Evolutionary conservation across 169 alveolate species (phyloP).

Genomic region (Plasmodium reichenowi): DNA sequence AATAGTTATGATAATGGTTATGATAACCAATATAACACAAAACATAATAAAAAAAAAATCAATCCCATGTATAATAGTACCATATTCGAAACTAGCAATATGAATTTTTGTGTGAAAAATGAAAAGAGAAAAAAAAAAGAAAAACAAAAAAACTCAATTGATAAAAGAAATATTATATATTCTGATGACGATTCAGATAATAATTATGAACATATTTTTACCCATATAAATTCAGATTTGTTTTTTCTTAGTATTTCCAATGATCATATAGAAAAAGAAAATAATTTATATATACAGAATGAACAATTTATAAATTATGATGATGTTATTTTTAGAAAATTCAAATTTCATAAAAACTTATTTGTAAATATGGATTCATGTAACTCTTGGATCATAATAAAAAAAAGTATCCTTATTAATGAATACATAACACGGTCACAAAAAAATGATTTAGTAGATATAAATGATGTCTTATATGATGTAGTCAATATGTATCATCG

Average conservation of each 20-base stretch:
- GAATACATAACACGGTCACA: constrained; percentile 17
- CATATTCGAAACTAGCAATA: constrained; percentile 64
- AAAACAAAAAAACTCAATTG: constrained; percentile 6
- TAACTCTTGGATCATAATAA: constrained; percentile 59
- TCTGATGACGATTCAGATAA: constrained; percentile 75
- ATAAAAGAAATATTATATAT: constrained; percentile 34
- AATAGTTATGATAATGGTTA: not conserved
- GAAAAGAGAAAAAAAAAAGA: constrained; percentile 26
- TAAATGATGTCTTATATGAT: constrained; percentile 66
- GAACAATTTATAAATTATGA: constrained; percentile 35
- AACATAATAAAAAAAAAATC: constrained; percentile 3
- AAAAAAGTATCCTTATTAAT: constrained; percentile 53
- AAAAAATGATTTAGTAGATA: constrained; percentile 55
- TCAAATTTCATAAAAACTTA: constrained; percentile 30
- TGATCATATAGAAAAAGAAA: constrained; percentile 70
- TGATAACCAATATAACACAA: not conserved
- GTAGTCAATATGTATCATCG: constrained; percentile 10
- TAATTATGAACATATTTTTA: constrained; percentile 63
- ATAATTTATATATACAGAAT: constrained; percentile 54
- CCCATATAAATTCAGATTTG: constrained; percentile 61
- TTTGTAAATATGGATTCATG: constrained; percentile 59
- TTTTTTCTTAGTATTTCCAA: constrained; percentile 69
- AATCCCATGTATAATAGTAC: constrained; percentile 74
- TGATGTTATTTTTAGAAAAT: constrained; percentile 59
- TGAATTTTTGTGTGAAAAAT: constrained; percentile 23